Evolutionary conservation across 352 stramenopile species (phyloP).

Genomic region (Globisporangium orthogonon): DNA sequence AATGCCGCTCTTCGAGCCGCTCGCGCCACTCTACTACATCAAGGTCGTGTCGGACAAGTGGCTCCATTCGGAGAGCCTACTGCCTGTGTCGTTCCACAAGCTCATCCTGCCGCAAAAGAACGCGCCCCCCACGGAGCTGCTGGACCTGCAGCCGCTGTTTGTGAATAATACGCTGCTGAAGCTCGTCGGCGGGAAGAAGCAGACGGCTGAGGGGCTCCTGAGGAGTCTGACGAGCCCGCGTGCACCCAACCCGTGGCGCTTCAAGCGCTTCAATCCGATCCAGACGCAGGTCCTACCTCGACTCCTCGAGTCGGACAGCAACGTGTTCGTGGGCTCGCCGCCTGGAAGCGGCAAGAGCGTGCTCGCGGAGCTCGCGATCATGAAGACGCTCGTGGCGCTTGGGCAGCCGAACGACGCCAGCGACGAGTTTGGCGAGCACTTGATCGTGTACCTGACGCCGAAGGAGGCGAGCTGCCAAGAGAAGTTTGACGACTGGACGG

Average conservation of each 20-base stretch:
- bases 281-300: constrained; percentile 97
- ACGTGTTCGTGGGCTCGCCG: constrained; percentile 93
- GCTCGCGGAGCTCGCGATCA: constrained; percentile 94
- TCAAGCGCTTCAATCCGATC: constrained; percentile 97
- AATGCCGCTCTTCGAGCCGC: constrained; percentile 96
- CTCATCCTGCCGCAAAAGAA: constrained; percentile 99
- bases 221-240: constrained; percentile 30
- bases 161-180: constrained; percentile 86
- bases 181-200: constrained; percentile 54
- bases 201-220: constrained; percentile 43
- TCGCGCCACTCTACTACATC: constrained; percentile 98
- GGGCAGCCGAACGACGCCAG: constrained; percentile 43
- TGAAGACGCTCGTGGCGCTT: constrained; percentile 84
- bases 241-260: constrained; percentile 55
- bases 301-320: constrained; percentile 94
- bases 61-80: constrained; percentile 94
- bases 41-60: constrained; percentile 97
- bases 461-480: constrained; percentile 74
- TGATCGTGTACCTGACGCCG: constrained; percentile 93
- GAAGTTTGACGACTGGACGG: constrained; percentile 76
- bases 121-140: constrained; percentile 93
- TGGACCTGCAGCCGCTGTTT: constrained; percentile 96
- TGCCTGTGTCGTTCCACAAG: constrained; percentile 98
- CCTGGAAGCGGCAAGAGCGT: constrained; percentile 93
- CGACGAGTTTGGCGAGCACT: constrained; percentile 61